Evolutionary conservation across 768 basidiomycete species (phyloP).

Genomic region (Boletus huronensis): DNA sequence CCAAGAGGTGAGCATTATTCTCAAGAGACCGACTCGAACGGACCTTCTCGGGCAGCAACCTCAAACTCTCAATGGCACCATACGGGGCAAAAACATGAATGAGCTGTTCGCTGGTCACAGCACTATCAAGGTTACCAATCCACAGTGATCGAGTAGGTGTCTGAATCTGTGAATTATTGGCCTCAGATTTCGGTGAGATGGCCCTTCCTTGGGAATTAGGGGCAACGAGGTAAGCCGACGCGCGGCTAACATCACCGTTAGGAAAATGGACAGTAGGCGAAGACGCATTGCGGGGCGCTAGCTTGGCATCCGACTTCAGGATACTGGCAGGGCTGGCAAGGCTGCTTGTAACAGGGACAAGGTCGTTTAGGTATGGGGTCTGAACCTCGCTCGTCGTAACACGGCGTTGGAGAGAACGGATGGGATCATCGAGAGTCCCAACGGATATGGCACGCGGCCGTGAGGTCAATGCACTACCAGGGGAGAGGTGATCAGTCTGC

Average conservation of each 20-base stretch:
- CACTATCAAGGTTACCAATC: slow-evolving; percentile 97
- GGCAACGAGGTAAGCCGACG: slow-evolving; percentile 64
- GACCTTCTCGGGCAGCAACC: slow-evolving; percentile 96
- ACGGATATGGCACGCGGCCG: slow-evolving; percentile 85
- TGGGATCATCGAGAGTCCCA: slow-evolving; percentile 80
- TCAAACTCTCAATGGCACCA: slow-evolving; percentile 93
- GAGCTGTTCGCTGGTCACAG: slow-evolving; percentile 90
- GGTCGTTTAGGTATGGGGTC: slow-evolving; percentile 53
- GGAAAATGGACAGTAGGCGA: slow-evolving; percentile 67
- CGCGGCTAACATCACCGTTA: slow-evolving; percentile 55
- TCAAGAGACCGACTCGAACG: slow-evolving; percentile 1
- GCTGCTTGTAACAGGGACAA: slow-evolving; percentile 38
- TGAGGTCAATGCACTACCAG: slow-evolving; percentile 39
- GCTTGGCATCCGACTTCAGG: slow-evolving; percentile 57
- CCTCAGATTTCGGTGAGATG: slow-evolving; percentile 81
- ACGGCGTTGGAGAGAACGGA: slow-evolving; percentile 66
- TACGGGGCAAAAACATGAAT: slow-evolving; percentile 95
- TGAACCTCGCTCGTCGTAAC: slow-evolving; percentile 56
- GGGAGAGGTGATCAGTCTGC: slow-evolving; percentile 60
- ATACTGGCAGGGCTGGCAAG: slow-evolving; percentile 38
- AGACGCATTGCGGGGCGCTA: slow-evolving; percentile 41
- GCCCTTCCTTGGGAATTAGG: slow-evolving; percentile 68
- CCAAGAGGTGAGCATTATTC: slow-evolving; percentile 15
- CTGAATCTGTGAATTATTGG: slow-evolving; percentile 67
- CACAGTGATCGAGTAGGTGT: slow-evolving; percentile 94